Evolutionary conservation across 2,329 filamentous ascomycete species (phyloP).

Genomic region (Apiospora koreana): DNA sequence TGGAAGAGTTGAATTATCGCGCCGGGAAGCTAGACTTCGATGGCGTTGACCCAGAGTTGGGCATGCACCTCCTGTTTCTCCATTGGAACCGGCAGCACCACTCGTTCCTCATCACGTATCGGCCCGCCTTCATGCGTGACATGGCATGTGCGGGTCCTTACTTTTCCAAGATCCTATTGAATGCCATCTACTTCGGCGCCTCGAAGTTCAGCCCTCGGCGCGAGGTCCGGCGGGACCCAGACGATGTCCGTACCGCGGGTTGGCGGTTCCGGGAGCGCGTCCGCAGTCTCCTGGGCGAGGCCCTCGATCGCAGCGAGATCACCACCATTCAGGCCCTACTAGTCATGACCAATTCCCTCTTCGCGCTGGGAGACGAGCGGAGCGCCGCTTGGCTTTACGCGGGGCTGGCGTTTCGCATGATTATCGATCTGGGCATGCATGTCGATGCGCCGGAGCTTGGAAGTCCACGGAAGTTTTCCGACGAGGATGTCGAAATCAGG

Average conservation of each 20-base stretch:
- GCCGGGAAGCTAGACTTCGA: slow-evolving; percentile 51
- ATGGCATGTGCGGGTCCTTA: slow-evolving; percentile 49
- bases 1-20: slow-evolving; percentile 46
- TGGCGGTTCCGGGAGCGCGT: slow-evolving; percentile 49
- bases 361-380: slow-evolving; percentile 49
- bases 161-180: too few species aligned
- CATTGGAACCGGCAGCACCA: slow-evolving; percentile 57
- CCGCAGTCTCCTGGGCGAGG: slow-evolving; percentile 44
- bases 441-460: slow-evolving; percentile 24
- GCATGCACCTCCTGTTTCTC: slow-evolving; percentile 50
- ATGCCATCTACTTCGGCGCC: too few species aligned
- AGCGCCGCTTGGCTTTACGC: slow-evolving; percentile 59
- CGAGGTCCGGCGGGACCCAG: too few species aligned
- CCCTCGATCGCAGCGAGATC: slow-evolving; percentile 49
- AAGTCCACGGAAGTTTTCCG: slow-evolving; percentile 35
- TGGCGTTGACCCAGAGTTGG: slow-evolving; percentile 52
- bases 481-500: slow-evolving; percentile 47
- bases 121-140: slow-evolving; percentile 53
- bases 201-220: too few species aligned
- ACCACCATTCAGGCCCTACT: slow-evolving; percentile 57
- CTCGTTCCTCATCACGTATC: slow-evolving; percentile 49
- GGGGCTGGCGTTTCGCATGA: slow-evolving; percentile 56
- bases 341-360: slow-evolving; percentile 51
- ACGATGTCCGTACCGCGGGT: slow-evolving; percentile 41
- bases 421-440: slow-evolving; percentile 42